Evolutionary conservation across 2,329 filamentous ascomycete species (phyloP).

Genomic region (Venturia oleaginea): DNA sequence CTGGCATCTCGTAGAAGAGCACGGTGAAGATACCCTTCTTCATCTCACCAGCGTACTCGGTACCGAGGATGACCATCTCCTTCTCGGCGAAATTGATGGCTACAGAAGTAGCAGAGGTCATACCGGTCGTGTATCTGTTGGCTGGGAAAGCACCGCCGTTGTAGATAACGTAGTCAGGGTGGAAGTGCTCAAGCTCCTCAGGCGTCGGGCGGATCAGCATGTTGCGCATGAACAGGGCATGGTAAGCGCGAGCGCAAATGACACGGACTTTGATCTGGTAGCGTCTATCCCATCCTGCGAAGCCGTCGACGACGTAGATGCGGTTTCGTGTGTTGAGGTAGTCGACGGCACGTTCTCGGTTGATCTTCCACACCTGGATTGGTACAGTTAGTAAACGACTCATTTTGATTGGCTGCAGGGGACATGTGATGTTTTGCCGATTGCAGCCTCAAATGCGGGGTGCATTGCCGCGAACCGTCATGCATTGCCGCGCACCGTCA

Average conservation of each 20-base stretch:
- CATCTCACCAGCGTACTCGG: conserved; percentile 96
- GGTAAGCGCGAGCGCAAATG: conserved; percentile 97
- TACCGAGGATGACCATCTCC: conserved; percentile 99
- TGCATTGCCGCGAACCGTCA: conserved; percentile 10
- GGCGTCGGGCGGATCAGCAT: conserved; percentile 94
- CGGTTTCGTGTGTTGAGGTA: conserved; percentile 98
- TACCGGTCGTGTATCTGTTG: conserved; percentile 94
- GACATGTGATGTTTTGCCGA: conserved; percentile 8
- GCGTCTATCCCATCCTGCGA: conserved; percentile 95
- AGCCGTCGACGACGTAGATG: conserved; percentile 97
- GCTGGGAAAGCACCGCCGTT: conserved; percentile 97
- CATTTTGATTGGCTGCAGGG: not conserved
- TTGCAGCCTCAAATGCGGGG: conserved; percentile 10
- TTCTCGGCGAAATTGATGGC: conserved; percentile 98
- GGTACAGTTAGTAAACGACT: conserved; percentile 21
- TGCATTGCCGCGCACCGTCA: too few species aligned
- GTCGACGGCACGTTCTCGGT: conserved; percentile 96
- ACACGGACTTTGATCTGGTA: conserved; percentile 97
- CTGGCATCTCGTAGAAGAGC: conserved; percentile 99
- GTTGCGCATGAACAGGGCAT: conserved; percentile 99
- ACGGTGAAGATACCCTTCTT: conserved; percentile 99
- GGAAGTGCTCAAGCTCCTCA: conserved; percentile 93
- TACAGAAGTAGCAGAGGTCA: conserved; percentile 97
- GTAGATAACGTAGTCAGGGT: conserved; percentile 99
- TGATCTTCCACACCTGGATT: conserved; percentile 92